Evolutionary conservation across 1,139 yeast genomes (phyloP), one percentile per base, ranked within the genome.

Genomic region (Debaryomyces subglobosus): DNA sequence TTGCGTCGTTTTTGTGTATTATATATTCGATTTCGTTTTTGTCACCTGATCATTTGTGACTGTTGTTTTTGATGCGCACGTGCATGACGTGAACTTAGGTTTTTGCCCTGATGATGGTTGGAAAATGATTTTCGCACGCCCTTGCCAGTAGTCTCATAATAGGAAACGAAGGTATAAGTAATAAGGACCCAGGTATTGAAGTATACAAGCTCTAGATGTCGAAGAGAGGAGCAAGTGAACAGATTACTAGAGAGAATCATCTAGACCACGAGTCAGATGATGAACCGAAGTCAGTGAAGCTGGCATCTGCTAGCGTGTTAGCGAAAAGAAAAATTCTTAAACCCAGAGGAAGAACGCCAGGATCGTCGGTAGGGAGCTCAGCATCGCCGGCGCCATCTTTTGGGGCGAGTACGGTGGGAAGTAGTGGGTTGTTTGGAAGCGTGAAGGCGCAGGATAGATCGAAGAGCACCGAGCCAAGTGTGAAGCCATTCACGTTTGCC

Each of bases 181-280:
- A 15, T 16, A 36, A 12, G 27, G 7, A 23, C 5, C 29, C 43
- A 25, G 16, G n/a, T 23, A n/a, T n/a, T 12, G n/a, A 39, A 25
- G 35, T 20, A 20, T 24, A n/a, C 29, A 41, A 27, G 34, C 23
- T 18, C 38, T 30, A 45, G 24, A 82, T 83, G 86, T 73, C 84
- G n/a, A 87, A 88, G 63, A 77, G 96, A 71, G 69, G 74, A 46
- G 92, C 95, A 3, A 81, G 71, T 44, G 75, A 73, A 29, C 89
- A 83, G 59, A 75, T 82, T 54, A 77, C 82, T 39, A 72, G 80
- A 56, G 83, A 79, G 49, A 65, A 58, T 38, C 53, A 57, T 20
- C 58, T 59, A 37, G 68, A 62, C 27, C 68, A 62, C 21, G 60
- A 61, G 23, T 58, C 55, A 15, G 76, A 69, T 33, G 68, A 64